phyloP scores from a whole-genome alignment of 129 eudicot species.

The Scalesia atractyloides region DNA sequence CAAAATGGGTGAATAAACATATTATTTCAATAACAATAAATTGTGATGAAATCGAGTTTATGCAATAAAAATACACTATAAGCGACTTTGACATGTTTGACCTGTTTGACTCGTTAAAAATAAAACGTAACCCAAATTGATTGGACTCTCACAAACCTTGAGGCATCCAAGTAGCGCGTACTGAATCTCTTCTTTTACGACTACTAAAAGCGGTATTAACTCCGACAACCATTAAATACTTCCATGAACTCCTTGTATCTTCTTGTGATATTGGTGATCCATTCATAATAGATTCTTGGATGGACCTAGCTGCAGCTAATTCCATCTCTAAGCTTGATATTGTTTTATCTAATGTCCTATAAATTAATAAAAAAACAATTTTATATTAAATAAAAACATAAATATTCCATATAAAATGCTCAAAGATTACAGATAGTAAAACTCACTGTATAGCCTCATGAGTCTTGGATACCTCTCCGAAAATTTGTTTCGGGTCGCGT shows the following conservation, averaged over 20 bases:
- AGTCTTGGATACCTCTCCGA: constrained; percentile 67
- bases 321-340: constrained; percentile 90
- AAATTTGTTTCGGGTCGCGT: constrained; percentile 54
- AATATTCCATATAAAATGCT: constrained; percentile 1
- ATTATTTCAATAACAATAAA: background rate
- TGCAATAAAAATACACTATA: background rate
- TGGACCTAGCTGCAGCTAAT: constrained; percentile 76
- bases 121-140: background rate
- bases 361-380: background rate
- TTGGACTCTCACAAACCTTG: constrained; percentile 54
- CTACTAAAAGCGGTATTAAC: constrained; percentile 93
- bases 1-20: background rate
- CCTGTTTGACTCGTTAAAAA: background rate
- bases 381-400: background rate
- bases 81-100: background rate
- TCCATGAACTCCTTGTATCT: constrained; percentile 38
- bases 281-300: constrained; percentile 63
- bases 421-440: background rate
- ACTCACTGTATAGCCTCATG: constrained; percentile 71
- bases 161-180: constrained; percentile 96
- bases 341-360: constrained; percentile 83
- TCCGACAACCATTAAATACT: constrained; percentile 80
- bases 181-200: constrained; percentile 90
- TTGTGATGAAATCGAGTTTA: background rate
- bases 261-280: constrained; percentile 71